These are phyloP conservation scores for Xylariaceae sp. DNA, from an alignment of 2,329 filamentous ascomycete genomes.

Conservation along the genomic window DNA sequence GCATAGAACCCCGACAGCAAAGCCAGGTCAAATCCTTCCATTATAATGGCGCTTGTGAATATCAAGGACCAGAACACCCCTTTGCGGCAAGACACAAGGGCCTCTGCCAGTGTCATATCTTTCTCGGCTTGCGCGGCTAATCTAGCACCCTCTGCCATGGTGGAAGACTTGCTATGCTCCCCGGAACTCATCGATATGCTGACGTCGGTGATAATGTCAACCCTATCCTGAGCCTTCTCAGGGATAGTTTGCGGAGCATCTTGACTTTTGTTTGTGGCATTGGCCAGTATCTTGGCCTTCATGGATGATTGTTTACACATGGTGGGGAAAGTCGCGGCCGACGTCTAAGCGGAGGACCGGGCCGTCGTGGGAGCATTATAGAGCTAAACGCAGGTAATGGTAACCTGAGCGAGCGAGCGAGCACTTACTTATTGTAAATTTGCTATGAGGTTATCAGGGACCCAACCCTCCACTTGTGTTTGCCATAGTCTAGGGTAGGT, in stretches of 20 bases:
- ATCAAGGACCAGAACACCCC: conserved; percentile 20
- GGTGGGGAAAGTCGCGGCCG: too few relatives aligned
- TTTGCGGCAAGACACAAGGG: conserved; percentile 7
- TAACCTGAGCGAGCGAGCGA: too few relatives aligned
- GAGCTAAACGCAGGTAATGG: too few relatives aligned
- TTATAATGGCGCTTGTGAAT: conserved; percentile 18
- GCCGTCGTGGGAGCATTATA: too few relatives aligned
- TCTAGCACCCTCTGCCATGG: conserved; percentile 2
- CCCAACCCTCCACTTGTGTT: too few relatives aligned
- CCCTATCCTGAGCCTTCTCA: not conserved
- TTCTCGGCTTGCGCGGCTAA: conserved; percentile 8
- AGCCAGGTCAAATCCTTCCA: conserved; percentile 29
- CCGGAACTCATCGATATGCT: not conserved
- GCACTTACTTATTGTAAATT: too few relatives aligned
- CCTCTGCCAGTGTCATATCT: conserved; percentile 5
- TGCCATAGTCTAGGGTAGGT: too few relatives aligned
- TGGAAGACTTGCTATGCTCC: not conserved
- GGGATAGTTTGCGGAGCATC: not conserved
- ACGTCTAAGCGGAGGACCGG: too few relatives aligned
- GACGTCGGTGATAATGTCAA: not conserved
- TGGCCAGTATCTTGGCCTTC: not conserved
- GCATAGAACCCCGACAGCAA: conserved; percentile 18
- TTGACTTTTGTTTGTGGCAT: not conserved
- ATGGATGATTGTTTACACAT: too few relatives aligned
- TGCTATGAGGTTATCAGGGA: too few relatives aligned